Base-by-base conservation (phyloP, 2,329 filamentous ascomycete species). In the Colletotrichum spinosum region DNA sequence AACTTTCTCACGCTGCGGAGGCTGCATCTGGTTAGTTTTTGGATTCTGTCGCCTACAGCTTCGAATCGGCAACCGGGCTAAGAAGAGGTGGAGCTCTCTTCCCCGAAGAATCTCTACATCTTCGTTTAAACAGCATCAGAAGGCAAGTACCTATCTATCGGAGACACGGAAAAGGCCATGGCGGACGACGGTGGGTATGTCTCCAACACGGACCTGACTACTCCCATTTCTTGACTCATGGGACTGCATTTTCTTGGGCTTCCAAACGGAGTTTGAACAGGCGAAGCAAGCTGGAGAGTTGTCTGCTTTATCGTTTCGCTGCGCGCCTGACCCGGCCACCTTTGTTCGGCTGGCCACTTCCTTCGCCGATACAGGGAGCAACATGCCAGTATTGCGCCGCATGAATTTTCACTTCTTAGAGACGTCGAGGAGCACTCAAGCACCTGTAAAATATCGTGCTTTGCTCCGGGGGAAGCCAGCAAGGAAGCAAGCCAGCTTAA, bases 401-500 rank as follows among this genome's bases (percentile, higher is more conserved):
- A 58, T 58, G 55, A 46, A 51, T 37, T 11, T 58, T 9, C 55
- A 58, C 48, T 25, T 58, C 8, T 45, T 45, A 12, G 55, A 45
- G 2, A 25, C 46, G 9, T 37, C 46, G 8, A 17, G 45, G 38
- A 58, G 42, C 38, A 42, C 55, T 10, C 37, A 46, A 15, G 55
- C 55, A 33, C 55, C 38, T n/a, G 25, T 58, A 17, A 58, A 1
- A 44, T 58, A 46, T 58, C 55, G 9, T 58, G 50, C 46, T 58
- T 58, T 33, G 45, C 55, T 4, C 55, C 55, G 25, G 25, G 46
- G 9, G 55, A 58, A 34, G 37, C 46, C 6, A 50, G 50, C 39
- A 37, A 46, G 7, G 55, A 45, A 6, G 55, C 55, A 4, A 58
- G 55, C 12, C 55, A 58, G 46, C 55, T 58, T 15, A 58, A 58